Conservation (phyloP, 1,139 yeast species). For the Protomyces arabidopsidicola region DNA sequence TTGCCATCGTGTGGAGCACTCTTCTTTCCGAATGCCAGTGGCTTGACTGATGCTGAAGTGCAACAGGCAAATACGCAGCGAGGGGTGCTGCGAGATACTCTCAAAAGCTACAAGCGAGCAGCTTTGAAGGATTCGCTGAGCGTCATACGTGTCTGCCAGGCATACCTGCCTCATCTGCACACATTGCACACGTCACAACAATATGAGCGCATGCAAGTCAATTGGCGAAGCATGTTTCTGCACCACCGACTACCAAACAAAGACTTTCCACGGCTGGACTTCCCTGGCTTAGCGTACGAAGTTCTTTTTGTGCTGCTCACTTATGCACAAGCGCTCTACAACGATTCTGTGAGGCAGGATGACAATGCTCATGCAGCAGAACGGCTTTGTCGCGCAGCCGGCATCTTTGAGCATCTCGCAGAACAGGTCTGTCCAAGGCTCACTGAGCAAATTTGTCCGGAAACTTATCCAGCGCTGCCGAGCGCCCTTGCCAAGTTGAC, state of each 20-base stretch:
- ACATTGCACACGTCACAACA: background rate
- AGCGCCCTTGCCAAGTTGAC: slow-evolving; percentile 1
- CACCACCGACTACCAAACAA: slow-evolving; percentile 16
- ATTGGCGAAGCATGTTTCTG: slow-evolving; percentile 17
- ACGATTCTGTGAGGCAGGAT: background rate
- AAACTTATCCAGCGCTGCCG: slow-evolving; percentile 6
- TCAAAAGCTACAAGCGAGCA: slow-evolving; percentile 17
- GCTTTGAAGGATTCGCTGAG: slow-evolving; percentile 11
- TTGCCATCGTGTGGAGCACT: slow-evolving; percentile 20
- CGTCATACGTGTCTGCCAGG: slow-evolving; percentile 12
- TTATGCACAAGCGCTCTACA: slow-evolving; percentile 18
- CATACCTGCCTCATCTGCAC: slow-evolving; percentile 13
- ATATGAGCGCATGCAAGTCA: background rate
- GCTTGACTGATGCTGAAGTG: background rate
- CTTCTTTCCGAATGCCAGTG: slow-evolving; percentile 1
- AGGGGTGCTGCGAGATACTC: slow-evolving; percentile 18
- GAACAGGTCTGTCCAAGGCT: background rate
- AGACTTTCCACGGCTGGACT: slow-evolving; percentile 11
- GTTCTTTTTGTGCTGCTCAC: slow-evolving; percentile 18
- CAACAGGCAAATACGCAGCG: slow-evolving; percentile 9
- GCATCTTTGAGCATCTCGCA: slow-evolving; percentile 5
- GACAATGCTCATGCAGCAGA: background rate
- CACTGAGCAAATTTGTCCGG: slow-evolving; percentile 4
- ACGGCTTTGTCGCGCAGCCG: slow-evolving; percentile 13
- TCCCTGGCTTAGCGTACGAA: slow-evolving; percentile 8